Conservation (phyloP, 305 asterid species). For the Fraxinus platypoda region DNA sequence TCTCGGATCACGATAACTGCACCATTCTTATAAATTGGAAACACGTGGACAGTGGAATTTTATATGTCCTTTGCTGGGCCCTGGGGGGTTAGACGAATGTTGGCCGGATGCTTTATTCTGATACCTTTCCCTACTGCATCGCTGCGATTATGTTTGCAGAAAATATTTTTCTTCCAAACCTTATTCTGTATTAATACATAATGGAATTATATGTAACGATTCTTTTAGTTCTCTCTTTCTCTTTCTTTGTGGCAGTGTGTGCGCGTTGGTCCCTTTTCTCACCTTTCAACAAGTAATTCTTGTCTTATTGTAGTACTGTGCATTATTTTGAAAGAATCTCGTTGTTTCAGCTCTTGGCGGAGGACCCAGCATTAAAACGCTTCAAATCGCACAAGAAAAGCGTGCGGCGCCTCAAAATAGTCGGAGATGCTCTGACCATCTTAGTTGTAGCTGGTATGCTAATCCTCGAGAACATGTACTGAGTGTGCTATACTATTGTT, state of each 20-base stretch:
- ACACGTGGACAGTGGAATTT: neutral
- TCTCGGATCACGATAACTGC: neutral
- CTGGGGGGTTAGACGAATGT: neutral
- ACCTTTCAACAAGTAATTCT: neutral
- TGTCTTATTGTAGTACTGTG: neutral
- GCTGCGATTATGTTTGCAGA: neutral
- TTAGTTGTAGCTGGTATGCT: conserved; percentile 67
- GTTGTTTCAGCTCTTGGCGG: conserved; percentile 60
- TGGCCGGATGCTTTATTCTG: neutral
- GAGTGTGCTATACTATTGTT: neutral
- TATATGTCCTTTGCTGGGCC: neutral
- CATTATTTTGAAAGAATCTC: neutral
- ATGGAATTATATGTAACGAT: neutral
- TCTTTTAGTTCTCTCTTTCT: neutral
- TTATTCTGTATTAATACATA: neutral
- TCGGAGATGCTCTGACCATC: conserved; percentile 65
- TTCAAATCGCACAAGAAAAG: conserved; percentile 67
- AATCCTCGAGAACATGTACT: neutral
- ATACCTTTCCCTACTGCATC: neutral
- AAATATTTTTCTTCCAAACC: neutral
- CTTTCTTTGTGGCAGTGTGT: neutral
- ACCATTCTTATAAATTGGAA: neutral
- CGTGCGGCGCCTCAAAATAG: conserved; percentile 50
- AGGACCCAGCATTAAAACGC: conserved; percentile 55
- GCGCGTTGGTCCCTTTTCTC: neutral